Percentiles rank a stretch among this genome's conserved stretches.
phyloP scores from a whole-genome alignment of 345 rosid genomes.

The Tarenaya hassleriana region DNA sequence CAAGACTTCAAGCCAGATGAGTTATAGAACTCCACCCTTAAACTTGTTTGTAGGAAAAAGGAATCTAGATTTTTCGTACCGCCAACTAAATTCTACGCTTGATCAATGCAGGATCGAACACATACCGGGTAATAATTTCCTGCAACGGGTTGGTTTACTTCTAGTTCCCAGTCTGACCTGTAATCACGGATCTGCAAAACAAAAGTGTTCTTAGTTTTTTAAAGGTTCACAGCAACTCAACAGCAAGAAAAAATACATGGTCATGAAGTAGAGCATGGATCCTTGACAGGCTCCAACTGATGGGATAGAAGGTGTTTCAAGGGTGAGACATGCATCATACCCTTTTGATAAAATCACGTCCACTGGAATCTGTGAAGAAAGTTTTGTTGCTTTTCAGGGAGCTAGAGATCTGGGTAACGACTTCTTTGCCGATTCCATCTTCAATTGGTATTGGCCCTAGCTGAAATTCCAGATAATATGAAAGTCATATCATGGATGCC shows the following conservation, averaged over 20 bases:
- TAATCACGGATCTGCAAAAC: conserved; percentile 78
- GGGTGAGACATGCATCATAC: conserved; percentile 29
- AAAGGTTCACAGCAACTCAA: background rate
- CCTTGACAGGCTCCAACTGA: conserved; percentile 1
- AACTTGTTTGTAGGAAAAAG: too few species aligned
- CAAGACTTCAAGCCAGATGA: too few species aligned
- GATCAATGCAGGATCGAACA: conserved; percentile 5
- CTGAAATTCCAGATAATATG: conserved; percentile 28
- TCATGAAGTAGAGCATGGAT: conserved; percentile 10
- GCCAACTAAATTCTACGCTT: too few species aligned
- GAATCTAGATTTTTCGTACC: too few species aligned
- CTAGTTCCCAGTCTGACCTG: conserved; percentile 84
- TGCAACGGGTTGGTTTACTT: conserved; percentile 87
- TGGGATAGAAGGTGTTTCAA: background rate
- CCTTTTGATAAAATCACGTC: conserved; percentile 76
- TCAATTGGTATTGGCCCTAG: conserved; percentile 65
- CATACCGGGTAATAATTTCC: conserved; percentile 97
- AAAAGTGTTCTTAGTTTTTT: conserved; percentile 5
- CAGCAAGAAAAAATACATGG: background rate
- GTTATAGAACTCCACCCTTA: too few species aligned
- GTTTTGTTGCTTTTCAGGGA: conserved; percentile 48
- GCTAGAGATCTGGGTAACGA: conserved; percentile 59
- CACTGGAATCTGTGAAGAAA: conserved; percentile 80
- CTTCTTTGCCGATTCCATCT: conserved; percentile 71
- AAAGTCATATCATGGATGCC: background rate